phyloP scores from a whole-genome alignment of 352 stramenopile genomes.

The Pythium monospermum region DNA sequence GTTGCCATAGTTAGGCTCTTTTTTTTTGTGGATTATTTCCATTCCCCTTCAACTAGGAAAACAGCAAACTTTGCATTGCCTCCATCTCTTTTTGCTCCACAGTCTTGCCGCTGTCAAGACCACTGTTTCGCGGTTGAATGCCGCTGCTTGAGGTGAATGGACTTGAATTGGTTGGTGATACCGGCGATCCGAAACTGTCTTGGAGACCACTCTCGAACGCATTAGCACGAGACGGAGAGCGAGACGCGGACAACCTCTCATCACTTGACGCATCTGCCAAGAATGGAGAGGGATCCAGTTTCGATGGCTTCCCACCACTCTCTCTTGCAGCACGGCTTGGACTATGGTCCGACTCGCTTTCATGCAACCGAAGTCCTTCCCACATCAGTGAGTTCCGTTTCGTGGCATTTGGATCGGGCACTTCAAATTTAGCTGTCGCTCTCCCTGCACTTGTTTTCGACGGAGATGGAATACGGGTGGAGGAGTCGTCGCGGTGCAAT shows the following conservation, averaged over 20 bases:
- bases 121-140: background rate
- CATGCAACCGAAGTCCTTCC: conserved; percentile 4
- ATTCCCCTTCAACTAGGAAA: conserved; percentile 26
- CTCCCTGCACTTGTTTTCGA: background rate
- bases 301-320: conserved; percentile 7
- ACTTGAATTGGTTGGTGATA: conserved; percentile 4
- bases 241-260: background rate
- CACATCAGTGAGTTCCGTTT: conserved; percentile 1
- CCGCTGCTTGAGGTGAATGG: background rate
- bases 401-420: background rate
- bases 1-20: no score
- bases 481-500: background rate
- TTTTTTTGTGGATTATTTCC: no score
- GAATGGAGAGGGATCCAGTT: conserved; percentile 9
- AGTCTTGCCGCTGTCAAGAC: conserved; percentile 25
- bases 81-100: conserved; percentile 56
- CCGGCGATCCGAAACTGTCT: conserved; percentile 14
- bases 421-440: background rate
- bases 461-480: background rate
- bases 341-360: background rate
- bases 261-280: background rate
- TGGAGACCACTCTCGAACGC: background rate
- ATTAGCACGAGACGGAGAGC: background rate
- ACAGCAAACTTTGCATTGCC: conserved; percentile 53
- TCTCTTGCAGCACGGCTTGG: background rate